These are phyloP conservation scores for Paecilomyces fulvus DNA, from an alignment of 2,329 filamentous ascomycete genomes.

Conservation along the genomic window DNA sequence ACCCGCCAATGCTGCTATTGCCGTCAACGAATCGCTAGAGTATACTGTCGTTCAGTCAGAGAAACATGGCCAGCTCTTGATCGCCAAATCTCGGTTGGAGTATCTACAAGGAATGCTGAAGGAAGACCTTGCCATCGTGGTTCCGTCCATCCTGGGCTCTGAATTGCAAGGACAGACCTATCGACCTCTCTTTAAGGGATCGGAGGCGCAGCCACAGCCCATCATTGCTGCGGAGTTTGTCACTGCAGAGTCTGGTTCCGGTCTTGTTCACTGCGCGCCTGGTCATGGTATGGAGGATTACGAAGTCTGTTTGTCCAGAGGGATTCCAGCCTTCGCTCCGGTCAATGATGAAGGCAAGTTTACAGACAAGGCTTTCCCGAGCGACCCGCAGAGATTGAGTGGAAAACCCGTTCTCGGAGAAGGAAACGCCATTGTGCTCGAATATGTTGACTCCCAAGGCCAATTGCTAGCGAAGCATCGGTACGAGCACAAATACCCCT, in stretches of 20 bases:
- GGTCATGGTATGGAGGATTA: slow-evolving; percentile 98
- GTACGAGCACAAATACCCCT: slow-evolving; percentile 88
- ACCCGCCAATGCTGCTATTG: slow-evolving; percentile 85
- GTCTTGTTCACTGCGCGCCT: slow-evolving; percentile 88
- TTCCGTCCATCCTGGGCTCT: slow-evolving; percentile 53
- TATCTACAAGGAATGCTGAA: slow-evolving; percentile 44
- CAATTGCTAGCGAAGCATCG: slow-evolving; percentile 61
- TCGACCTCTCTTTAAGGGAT: slow-evolving; percentile 58
- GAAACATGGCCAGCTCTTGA: slow-evolving; percentile 53
- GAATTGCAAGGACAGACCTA: slow-evolving; percentile 59
- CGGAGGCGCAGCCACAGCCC: slow-evolving; percentile 50
- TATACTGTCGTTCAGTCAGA: slow-evolving; percentile 60
- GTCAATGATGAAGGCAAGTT: slow-evolving; percentile 76
- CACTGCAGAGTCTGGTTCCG: slow-evolving; percentile 79
- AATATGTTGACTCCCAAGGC: slow-evolving; percentile 52
- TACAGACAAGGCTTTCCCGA: slow-evolving; percentile 68
- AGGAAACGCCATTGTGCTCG: slow-evolving; percentile 61
- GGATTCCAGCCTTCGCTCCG: slow-evolving; percentile 69
- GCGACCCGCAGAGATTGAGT: slow-evolving; percentile 56
- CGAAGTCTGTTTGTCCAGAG: slow-evolving; percentile 62
- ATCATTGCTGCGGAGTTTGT: slow-evolving; percentile 85
- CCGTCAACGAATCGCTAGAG: slow-evolving; percentile 63
- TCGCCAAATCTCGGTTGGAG: slow-evolving; percentile 64
- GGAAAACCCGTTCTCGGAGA: slow-evolving; percentile 64
- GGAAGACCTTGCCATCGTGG: slow-evolving; percentile 43